Conservation (phyloP, 306 rosid genomes). For the Biancaea sappan region DNA sequence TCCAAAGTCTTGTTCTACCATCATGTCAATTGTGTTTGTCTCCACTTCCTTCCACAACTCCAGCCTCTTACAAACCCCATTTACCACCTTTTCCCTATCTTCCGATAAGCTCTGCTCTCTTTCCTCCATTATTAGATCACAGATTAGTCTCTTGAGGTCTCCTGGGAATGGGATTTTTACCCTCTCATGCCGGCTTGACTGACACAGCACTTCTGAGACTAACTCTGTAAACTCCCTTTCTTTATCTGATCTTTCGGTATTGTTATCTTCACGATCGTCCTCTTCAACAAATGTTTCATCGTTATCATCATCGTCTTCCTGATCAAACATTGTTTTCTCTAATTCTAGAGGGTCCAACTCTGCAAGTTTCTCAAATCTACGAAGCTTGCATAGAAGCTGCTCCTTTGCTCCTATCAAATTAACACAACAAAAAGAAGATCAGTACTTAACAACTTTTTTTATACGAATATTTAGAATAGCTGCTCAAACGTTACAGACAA, state of each 20-base stretch:
- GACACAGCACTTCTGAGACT: constrained; percentile 42
- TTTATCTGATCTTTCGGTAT: constrained; percentile 23
- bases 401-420: constrained; percentile 74
- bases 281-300: constrained; percentile 33
- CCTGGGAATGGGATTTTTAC: constrained; percentile 40
- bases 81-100: constrained; percentile 44
- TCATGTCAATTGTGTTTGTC: constrained; percentile 76
- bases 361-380: constrained; percentile 87
- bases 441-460: neutral
- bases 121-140: constrained; percentile 71
- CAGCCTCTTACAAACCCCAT: constrained; percentile 54
- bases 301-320: constrained; percentile 37
- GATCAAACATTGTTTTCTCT: constrained; percentile 64
- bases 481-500: neutral
- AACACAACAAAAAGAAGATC: constrained; percentile 1
- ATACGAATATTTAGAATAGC: neutral
- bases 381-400: constrained; percentile 70
- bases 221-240: constrained; percentile 38
- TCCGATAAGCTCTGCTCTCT: constrained; percentile 22
- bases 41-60: constrained; percentile 79
- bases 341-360: constrained; percentile 80
- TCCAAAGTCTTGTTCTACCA: constrained; percentile 71
- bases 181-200: constrained; percentile 34
- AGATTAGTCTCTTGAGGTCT: constrained; percentile 58
- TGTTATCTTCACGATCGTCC: constrained; percentile 37